Conservation (phyloP, 2,329 filamentous ascomycete species). For the Claviceps pazoutovae region DNA sequence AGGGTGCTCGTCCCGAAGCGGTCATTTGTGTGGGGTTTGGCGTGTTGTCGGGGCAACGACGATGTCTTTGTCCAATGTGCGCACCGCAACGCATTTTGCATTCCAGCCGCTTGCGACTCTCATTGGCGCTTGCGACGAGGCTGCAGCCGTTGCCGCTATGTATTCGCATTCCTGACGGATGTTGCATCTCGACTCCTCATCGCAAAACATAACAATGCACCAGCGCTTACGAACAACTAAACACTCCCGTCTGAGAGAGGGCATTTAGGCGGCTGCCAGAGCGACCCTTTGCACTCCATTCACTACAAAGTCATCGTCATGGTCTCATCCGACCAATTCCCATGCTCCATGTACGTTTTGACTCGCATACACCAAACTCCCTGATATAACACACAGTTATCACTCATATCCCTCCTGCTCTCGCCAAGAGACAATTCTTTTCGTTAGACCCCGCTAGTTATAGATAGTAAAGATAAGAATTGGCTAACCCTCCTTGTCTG, state of each 20-base stretch:
- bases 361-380: constrained; percentile 17
- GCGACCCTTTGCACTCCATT: neutral
- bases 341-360: constrained; percentile 8
- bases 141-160: neutral
- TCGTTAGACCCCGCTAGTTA: too few relatives aligned
- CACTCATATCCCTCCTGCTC: neutral
- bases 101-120: neutral
- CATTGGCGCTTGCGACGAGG: neutral
- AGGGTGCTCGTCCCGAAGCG: neutral
- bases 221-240: neutral
- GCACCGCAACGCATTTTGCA: neutral
- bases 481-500: neutral
- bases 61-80: neutral
- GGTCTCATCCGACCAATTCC: constrained; percentile 3
- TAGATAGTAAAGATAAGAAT: too few relatives aligned
- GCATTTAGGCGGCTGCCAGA: neutral
- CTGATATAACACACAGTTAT: neutral
- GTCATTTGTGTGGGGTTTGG: neutral
- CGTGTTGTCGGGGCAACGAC: neutral
- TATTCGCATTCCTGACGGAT: constrained; percentile 6
- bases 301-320: neutral
- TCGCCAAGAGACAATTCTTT: neutral
- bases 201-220: neutral
- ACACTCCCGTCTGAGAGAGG: too few relatives aligned
- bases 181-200: neutral